Conservation (phyloP, 208 protist species). For the Wallacemonas collosoma region DNA sequence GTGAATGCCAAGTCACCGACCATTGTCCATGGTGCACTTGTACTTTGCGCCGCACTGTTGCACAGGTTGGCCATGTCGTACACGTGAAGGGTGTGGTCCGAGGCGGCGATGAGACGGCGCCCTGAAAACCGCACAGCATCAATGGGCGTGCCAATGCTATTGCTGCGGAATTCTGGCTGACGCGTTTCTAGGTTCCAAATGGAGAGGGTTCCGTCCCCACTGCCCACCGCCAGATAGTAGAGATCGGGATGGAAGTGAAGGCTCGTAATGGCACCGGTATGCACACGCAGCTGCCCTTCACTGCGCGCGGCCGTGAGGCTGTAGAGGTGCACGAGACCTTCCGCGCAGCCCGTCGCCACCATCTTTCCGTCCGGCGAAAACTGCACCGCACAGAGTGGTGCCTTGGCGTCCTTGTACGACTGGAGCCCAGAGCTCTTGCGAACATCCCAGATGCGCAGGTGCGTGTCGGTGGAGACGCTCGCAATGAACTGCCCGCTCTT, state of each 20-base stretch:
- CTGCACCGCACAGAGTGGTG: constrained; percentile 60
- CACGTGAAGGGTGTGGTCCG: constrained; percentile 47
- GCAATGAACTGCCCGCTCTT: constrained; percentile 64
- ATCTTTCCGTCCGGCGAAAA: constrained; percentile 77
- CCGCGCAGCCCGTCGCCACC: constrained; percentile 73
- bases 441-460: constrained; percentile 85
- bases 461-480: constrained; percentile 72
- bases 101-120: constrained; percentile 61
- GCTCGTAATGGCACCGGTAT: constrained; percentile 73
- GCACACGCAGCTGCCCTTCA: constrained; percentile 48
- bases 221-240: constrained; percentile 71
- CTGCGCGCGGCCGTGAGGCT: constrained; percentile 55
- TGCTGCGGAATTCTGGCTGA: constrained; percentile 54
- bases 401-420: constrained; percentile 65
- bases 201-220: constrained; percentile 73
- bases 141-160: constrained; percentile 46
- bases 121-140: constrained; percentile 69
- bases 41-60: constrained; percentile 31
- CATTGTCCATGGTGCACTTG: constrained; percentile 71
- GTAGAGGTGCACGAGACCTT: constrained; percentile 76
- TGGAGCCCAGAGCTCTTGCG: constrained; percentile 74
- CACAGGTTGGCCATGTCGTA: constrained; percentile 56
- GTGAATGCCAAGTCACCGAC: constrained; percentile 69
- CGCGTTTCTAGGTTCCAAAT: constrained; percentile 78
- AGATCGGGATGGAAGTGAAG: constrained; percentile 81